phyloP scores from a whole-genome alignment of 2,329 filamentous ascomycete genomes.

The Fusarium subglutinans region DNA sequence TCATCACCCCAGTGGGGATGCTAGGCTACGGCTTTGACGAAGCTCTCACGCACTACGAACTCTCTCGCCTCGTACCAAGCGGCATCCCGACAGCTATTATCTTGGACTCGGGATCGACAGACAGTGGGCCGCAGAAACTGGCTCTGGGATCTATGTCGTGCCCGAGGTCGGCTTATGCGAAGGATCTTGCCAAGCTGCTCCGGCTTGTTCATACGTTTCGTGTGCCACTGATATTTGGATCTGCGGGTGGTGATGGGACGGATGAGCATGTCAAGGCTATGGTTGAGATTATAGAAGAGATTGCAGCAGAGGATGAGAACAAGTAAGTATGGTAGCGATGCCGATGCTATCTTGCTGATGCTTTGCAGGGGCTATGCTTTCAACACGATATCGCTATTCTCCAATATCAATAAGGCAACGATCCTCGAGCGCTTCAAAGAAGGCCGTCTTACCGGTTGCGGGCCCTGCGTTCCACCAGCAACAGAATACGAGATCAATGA shows the following conservation, averaged over 20 bases:
- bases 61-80: constrained; percentile 41
- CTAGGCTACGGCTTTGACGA: constrained; percentile 59
- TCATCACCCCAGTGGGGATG: constrained; percentile 59
- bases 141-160: constrained; percentile 53
- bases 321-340: neutral
- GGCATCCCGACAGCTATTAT: constrained; percentile 48
- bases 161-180: constrained; percentile 51
- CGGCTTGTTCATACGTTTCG: constrained; percentile 45
- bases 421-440: constrained; percentile 44
- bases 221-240: constrained; percentile 54
- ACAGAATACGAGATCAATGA: constrained; percentile 50
- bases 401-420: constrained; percentile 48
- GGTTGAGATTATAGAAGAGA: constrained; percentile 48
- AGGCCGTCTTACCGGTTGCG: constrained; percentile 50
- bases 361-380: constrained; percentile 30
- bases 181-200: constrained; percentile 54
- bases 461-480: constrained; percentile 52
- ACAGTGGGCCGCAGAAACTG: constrained; percentile 52
- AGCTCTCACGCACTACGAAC: constrained; percentile 36
- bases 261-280: constrained; percentile 55
- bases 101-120: constrained; percentile 49
- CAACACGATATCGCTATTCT: constrained; percentile 51
- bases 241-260: constrained; percentile 59
- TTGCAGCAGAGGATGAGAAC: constrained; percentile 10
- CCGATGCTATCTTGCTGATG: neutral